These are phyloP conservation scores for Chlamydomonas urium DNA, from an alignment of 139 green algal genomes.

Conservation along the genomic window DNA sequence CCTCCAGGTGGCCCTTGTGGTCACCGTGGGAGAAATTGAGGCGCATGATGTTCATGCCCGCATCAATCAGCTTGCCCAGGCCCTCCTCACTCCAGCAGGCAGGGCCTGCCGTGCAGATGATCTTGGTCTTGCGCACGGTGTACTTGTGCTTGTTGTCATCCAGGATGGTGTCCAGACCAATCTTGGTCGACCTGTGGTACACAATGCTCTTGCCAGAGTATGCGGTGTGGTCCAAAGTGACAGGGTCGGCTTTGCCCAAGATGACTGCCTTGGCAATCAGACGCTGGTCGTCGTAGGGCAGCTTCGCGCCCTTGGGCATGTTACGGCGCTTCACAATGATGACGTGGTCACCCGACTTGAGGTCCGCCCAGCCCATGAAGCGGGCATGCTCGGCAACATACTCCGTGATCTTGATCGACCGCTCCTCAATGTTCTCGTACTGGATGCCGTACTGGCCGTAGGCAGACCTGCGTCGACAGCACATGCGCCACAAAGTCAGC, in stretches of 20 bases:
- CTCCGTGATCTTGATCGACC: neutral
- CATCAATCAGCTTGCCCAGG: constrained; percentile 58
- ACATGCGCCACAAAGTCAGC: too few relatives aligned
- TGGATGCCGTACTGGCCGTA: constrained; percentile 8
- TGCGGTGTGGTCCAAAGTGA: constrained; percentile 2
- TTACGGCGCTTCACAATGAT: constrained; percentile 31
- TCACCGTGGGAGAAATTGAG: constrained; percentile 73
- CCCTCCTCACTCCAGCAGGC: constrained; percentile 52
- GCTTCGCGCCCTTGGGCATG: constrained; percentile 3
- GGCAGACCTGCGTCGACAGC: constrained; percentile 8
- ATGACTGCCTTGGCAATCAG: constrained; percentile 32
- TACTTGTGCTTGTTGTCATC: constrained; percentile 35
- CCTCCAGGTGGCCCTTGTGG: constrained; percentile 50
- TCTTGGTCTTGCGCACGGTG: constrained; percentile 59
- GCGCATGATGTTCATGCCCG: constrained; percentile 61
- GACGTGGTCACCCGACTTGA: constrained; percentile 30
- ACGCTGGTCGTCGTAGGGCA: constrained; percentile 46
- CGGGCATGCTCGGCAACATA: neutral
- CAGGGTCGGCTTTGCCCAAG: constrained; percentile 6
- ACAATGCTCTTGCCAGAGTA: constrained; percentile 24
- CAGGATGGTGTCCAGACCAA: constrained; percentile 54
- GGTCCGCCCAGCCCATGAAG: constrained; percentile 7
- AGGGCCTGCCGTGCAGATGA: constrained; percentile 68
- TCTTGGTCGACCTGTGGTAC: constrained; percentile 47
- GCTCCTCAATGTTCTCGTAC: neutral